These are phyloP conservation scores for Metschnikowia aberdeeniae DNA, from an alignment of 805 yeast genomes.

Conservation along the genomic window DNA sequence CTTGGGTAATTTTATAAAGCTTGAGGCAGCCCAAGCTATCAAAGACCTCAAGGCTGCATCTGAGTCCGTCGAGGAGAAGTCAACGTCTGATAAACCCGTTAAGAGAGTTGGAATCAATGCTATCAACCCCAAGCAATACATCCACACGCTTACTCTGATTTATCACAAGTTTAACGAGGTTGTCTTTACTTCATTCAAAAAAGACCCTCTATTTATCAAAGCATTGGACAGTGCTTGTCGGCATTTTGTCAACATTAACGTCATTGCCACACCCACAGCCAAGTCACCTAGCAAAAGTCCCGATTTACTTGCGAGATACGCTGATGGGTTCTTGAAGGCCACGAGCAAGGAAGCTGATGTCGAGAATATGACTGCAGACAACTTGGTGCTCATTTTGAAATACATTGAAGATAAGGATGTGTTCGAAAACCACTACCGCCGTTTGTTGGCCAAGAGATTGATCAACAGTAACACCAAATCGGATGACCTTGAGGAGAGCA, in stretches of 20 bases:
- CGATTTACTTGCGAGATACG: constrained; percentile 83
- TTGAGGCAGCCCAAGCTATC: constrained; percentile 45
- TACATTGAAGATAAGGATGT: constrained; percentile 92
- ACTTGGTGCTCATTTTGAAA: constrained; percentile 80
- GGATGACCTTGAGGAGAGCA: constrained; percentile 78
- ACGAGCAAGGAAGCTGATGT: constrained; percentile 65
- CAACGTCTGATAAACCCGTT: constrained; percentile 15
- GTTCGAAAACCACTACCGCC: constrained; percentile 88
- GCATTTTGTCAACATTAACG: constrained; percentile 74
- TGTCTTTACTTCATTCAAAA: constrained; percentile 63
- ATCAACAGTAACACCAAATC: constrained; percentile 83
- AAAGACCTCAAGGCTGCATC: constrained; percentile 45
- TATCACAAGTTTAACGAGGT: constrained; percentile 64
- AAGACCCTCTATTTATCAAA: constrained; percentile 73
- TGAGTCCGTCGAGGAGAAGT: constrained; percentile 21
- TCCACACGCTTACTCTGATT: constrained; percentile 68
- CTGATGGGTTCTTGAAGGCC: constrained; percentile 78
- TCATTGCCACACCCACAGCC: constrained; percentile 66
- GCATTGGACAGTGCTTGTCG: constrained; percentile 89
- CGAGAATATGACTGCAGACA: constrained; percentile 75
- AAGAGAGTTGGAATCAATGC: constrained; percentile 20
- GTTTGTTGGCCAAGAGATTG: constrained; percentile 82
- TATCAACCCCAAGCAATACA: constrained; percentile 76
- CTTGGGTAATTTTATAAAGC: constrained; percentile 68
- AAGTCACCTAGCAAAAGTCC: constrained; percentile 76